Evolutionary conservation across 768 basidiomycete species (phyloP).

Genomic region (Guyanaporus albipodus): DNA sequence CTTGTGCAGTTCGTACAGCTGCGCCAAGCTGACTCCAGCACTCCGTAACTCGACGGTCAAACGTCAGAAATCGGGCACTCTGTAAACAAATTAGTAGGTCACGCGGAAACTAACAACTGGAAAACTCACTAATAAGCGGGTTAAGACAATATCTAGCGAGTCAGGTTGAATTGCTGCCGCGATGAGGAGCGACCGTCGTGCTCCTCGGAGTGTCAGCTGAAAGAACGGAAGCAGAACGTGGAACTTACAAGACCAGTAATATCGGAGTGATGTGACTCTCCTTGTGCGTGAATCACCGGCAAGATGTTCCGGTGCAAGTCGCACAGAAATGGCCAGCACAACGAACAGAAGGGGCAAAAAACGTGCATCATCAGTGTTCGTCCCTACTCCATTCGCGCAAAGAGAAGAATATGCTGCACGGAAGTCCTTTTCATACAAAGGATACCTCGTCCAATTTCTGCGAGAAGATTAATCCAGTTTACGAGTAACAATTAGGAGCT

Average conservation of each 20-base stretch:
- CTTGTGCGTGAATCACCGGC: constrained; percentile 74
- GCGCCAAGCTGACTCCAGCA: constrained; percentile 96
- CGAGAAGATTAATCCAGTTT: constrained; percentile 1
- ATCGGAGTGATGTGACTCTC: constrained; percentile 78
- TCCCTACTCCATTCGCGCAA: constrained; percentile 54
- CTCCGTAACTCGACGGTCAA: constrained; percentile 86
- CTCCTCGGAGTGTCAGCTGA: constrained; percentile 38
- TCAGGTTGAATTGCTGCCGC: constrained; percentile 93
- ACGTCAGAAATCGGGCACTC: constrained; percentile 65
- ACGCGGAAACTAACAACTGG: background rate
- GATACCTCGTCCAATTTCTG: constrained; percentile 94
- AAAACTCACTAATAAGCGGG: constrained; percentile 65
- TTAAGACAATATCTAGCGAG: constrained; percentile 87
- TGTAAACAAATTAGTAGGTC: constrained; percentile 25
- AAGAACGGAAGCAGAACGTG: constrained; percentile 1
- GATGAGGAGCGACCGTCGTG: constrained; percentile 81
- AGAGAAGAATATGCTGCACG: constrained; percentile 66
- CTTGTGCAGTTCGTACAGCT: constrained; percentile 89
- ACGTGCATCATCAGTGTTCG: constrained; percentile 72
- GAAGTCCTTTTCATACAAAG: constrained; percentile 82
- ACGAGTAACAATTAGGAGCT: background rate
- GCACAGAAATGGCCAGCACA: constrained; percentile 80
- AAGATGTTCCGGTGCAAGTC: constrained; percentile 82
- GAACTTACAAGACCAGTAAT: constrained; percentile 92
- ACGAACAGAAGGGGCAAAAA: constrained; percentile 93